Base-by-base conservation (phyloP, 2,329 filamentous ascomycete genomes). In the Sclerotinia nivalis region DNA sequence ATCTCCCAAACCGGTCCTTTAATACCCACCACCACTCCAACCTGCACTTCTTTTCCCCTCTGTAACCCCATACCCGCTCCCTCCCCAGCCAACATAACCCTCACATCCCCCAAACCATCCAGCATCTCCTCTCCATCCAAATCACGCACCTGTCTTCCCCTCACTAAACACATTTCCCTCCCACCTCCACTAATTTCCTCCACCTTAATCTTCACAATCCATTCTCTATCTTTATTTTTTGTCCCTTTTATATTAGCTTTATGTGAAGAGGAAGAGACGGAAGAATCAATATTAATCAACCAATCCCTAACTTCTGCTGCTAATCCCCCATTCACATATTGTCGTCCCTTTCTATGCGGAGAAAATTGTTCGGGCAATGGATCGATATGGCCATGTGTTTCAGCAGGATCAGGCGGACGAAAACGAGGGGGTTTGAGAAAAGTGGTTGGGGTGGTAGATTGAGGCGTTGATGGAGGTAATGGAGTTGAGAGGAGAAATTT, bases 321-420 rank as follows among this genome's bases (percentile, higher is more conserved):
- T 68, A 86, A 77, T 1, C 85, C 85, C 4, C 81, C 80, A 1
- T 81, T 77, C 0, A 85, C 59, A 72, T 84, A 87, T 73, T 83
- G 83, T 71, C 84, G 80, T 0, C 81, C 82, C 70, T 82, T 82
- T 37, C 84, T 80, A 60, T 83, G 82, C 1, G 86, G 85, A 0
- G 85, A 86, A 76, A 87, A 87, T 52, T 83, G 80, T 54, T 85
- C 83, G 0, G 85, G 84, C 0, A 85, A 77, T 0, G 84, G 83
- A 61, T 79, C 77, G 12, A 22, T 12, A 31, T 71, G 66, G 18
- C 69, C 55, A 47, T 72, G 71, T 12, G 62, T 31, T n/a, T 73
- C 70, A 0, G 71, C 56, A 13, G 70, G 72, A 61, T 78, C 77
- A 28, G 75, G 74, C 8, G 77, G 77, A 31, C 75, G 74, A 61